phyloP scores from a whole-genome alignment of 352 stramenopile genomes.

The Globisporangium megalacanthum region DNA sequence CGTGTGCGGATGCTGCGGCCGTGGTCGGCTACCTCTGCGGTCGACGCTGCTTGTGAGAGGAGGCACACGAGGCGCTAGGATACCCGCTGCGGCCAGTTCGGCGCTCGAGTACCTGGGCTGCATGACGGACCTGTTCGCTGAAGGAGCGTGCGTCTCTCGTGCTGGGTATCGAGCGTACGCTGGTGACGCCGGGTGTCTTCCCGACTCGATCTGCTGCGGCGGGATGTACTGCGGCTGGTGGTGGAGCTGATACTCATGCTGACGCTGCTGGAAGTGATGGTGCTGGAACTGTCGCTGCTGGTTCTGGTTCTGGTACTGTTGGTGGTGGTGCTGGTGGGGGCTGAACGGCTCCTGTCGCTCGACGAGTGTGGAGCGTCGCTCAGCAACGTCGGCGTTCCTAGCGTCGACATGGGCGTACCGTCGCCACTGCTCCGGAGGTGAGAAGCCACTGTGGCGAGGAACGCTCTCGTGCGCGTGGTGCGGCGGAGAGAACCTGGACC shows the following conservation, averaged over 20 bases:
- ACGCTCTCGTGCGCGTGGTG: background rate
- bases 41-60: background rate
- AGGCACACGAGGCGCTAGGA: background rate
- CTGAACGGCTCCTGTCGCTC: background rate
- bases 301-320: background rate
- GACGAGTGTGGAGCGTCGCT: background rate
- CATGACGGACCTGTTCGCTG: background rate
- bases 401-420: background rate
- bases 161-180: background rate
- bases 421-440: background rate
- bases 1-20: slow-evolving; percentile 3
- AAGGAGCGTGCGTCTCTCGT: background rate
- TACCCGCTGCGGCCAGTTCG: slow-evolving; percentile 10
- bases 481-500: slow-evolving; percentile 2
- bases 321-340: background rate
- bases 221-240: background rate
- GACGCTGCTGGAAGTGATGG: background rate
- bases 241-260: background rate
- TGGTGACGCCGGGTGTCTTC: background rate
- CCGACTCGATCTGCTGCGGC: background rate
- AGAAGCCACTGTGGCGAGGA: background rate
- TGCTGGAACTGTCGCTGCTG: background rate
- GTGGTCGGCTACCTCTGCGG: background rate
- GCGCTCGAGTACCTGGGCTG: slow-evolving; percentile 10
- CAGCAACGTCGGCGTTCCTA: background rate